A percentile compares a stretch with the other conserved stretches of the same genome.
phyloP scores from a whole-genome alignment of 2,329 filamentous ascomycete species.

The Dichotomopilus funicola region DNA sequence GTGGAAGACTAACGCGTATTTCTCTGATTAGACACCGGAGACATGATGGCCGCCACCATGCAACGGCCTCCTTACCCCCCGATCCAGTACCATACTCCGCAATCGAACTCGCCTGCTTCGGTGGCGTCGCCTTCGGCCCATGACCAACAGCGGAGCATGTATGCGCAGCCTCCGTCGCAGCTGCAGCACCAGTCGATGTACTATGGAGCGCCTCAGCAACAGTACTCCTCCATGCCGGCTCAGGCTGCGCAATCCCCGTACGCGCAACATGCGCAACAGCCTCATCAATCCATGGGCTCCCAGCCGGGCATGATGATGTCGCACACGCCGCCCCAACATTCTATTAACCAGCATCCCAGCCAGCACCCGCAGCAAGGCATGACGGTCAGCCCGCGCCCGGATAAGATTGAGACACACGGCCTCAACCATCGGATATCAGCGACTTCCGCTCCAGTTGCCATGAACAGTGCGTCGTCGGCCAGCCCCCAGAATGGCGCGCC shows the following conservation, averaged over 20 bases:
- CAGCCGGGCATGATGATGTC: constrained; percentile 63
- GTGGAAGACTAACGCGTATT: constrained; percentile 1
- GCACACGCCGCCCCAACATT: constrained; percentile 50
- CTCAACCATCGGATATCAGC: constrained; percentile 57
- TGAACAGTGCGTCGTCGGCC: constrained; percentile 32
- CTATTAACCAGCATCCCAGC: constrained; percentile 52
- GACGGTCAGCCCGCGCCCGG: constrained; percentile 53
- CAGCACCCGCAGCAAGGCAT: constrained; percentile 51
- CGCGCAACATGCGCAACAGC: constrained; percentile 50
- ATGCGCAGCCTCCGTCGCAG: constrained; percentile 71
- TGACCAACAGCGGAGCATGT: constrained; percentile 83
- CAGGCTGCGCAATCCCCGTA: constrained; percentile 56
- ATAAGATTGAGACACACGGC: constrained; percentile 55
- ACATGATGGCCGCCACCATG: constrained; percentile 64
- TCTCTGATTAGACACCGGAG: constrained; percentile 44
- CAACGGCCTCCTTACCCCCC: constrained; percentile 78
- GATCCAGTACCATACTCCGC: constrained; percentile 85
- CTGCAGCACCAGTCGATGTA: constrained; percentile 80
- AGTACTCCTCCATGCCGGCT: constrained; percentile 60
- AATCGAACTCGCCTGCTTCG: constrained; percentile 90
- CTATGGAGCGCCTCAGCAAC: constrained; percentile 51
- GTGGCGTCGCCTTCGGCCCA: constrained; percentile 84
- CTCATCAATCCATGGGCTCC: constrained; percentile 55
- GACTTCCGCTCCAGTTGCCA: constrained; percentile 42
- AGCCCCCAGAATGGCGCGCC: constrained; percentile 37